Evolutionary conservation across 306 rosid species (phyloP).

Genomic region (Citrullus mucosospermus): DNA sequence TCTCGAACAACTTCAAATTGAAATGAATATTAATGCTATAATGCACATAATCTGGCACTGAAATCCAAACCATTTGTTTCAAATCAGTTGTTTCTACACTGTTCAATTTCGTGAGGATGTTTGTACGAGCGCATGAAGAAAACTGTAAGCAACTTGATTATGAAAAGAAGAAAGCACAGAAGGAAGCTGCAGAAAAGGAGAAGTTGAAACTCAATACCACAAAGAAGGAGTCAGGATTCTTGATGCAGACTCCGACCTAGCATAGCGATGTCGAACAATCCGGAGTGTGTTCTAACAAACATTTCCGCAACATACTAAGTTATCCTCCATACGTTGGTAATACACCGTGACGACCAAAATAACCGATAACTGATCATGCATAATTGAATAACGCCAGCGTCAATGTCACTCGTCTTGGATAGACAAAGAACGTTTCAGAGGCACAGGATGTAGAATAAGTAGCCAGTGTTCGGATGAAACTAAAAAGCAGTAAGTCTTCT

Average conservation of each 20-base stretch:
- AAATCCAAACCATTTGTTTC: not conserved
- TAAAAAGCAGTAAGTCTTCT: not conserved
- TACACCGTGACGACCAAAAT: not conserved
- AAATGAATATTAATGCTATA: not conserved
- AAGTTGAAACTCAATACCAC: conserved; percentile 26
- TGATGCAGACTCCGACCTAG: conserved; percentile 32
- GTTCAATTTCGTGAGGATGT: conserved; percentile 51
- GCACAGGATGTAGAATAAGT: not conserved
- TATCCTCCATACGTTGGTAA: not conserved
- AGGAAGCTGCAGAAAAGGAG: conserved; percentile 40
- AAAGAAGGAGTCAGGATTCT: conserved; percentile 33
- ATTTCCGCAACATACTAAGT: not conserved
- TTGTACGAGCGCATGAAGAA: conserved; percentile 46
- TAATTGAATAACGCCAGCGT: not conserved
- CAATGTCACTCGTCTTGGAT: not conserved
- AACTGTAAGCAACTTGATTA: conserved; percentile 46
- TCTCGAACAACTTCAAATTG: not conserved
- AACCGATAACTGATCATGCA: not conserved
- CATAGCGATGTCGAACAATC: conserved; percentile 28
- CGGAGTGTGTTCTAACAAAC: not conserved
- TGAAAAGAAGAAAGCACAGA: conserved; percentile 49
- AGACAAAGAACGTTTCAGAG: not conserved
- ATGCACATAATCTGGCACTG: not conserved
- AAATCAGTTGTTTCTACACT: conserved; percentile 48
- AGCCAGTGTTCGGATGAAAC: not conserved